Evolutionary conservation across 2,329 filamentous ascomycete genomes (phyloP), one percentile per base, ranked within the genome.

Genomic region (Cytospora paraplurivora): DNA sequence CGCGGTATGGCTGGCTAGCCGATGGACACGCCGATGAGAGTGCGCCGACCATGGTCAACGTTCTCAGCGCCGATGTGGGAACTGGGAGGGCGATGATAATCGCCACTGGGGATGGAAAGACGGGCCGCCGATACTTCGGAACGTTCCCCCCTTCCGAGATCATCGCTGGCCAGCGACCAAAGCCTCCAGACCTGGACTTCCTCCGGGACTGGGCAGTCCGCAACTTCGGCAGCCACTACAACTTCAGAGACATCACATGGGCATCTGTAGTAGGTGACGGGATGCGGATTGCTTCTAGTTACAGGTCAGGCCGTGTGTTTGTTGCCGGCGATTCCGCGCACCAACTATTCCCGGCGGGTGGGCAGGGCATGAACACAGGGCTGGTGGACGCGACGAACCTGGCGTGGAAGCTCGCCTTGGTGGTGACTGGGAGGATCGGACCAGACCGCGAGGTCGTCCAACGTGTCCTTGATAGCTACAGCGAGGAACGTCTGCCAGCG

Each of bases 281-380:
- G 5, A 63, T 63, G 61, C 17, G 7, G 0, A 80, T 68, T 75
- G 80, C 67, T 72, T 78, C 72, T 8, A 68, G 65, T 10, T 82
- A 83, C 68, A 78, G 79, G 7, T 75, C 76, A 27, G 78, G 79
- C 2, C 77, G 82, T 3, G 74, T 83, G 3, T 81, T 86, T 52
- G 72, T 87, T 0, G 83, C 81, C 1, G 84, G 84, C 15, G 85
- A 87, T 62, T 82, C 84, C 7, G 82, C 81, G 1, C 84, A 87
- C 64, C 82, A 83, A 13, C 82, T 86, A 65, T 82, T 76, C 44
- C 82, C 82, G 0, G 79, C 80, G 0, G 84, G 82, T 2, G 85
- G 82, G 0, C 83, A 85, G 68, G 84, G 84, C 1, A 82, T 86
- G 80, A 86, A 86, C 68, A 81, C 81, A 0, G 82, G 83, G 0